A percentile compares a stretch with the other conserved stretches of the same genome.
These are phyloP conservation scores for Cercophora samala DNA, from an alignment of 495 filamentous ascomycete genomes.

Conservation along the genomic window DNA sequence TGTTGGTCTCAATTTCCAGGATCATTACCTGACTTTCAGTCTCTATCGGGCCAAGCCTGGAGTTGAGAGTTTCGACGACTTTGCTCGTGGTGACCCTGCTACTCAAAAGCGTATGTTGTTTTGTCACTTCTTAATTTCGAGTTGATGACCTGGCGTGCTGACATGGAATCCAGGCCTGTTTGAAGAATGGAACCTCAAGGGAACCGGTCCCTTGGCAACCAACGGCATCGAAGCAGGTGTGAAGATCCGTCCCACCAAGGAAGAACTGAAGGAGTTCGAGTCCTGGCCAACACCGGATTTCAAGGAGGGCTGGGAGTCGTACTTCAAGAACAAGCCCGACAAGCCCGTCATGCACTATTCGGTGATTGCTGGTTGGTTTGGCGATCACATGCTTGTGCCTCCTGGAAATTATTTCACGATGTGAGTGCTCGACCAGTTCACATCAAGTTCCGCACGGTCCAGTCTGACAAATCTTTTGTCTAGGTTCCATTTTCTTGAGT, in stretches of 20 bases:
- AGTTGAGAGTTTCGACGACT: slow-evolving; percentile 77
- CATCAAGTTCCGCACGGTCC: too few species aligned
- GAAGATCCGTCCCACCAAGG: slow-evolving; percentile 68
- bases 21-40: slow-evolving; percentile 80
- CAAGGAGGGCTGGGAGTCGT: slow-evolving; percentile 66
- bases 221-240: slow-evolving; percentile 84
- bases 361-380: slow-evolving; percentile 64
- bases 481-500: slow-evolving; percentile 75
- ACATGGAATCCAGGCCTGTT: slow-evolving; percentile 46
- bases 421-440: slow-evolving; percentile 25
- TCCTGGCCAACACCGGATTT: slow-evolving; percentile 66
- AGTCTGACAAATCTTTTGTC: too few species aligned
- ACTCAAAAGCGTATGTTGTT: slow-evolving; percentile 54
- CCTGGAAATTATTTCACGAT: slow-evolving; percentile 78
- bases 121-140: neutral
- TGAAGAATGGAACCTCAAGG: slow-evolving; percentile 75
- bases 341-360: slow-evolving; percentile 86
- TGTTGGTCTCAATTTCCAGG: slow-evolving; percentile 80
- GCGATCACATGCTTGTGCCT: slow-evolving; percentile 68
- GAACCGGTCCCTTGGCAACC: slow-evolving; percentile 74
- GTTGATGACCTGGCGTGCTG: neutral
- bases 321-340: slow-evolving; percentile 82
- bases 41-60: slow-evolving; percentile 73
- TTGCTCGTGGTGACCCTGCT: slow-evolving; percentile 68
- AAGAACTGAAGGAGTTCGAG: slow-evolving; percentile 66